phyloP scores from a whole-genome alignment of 768 basidiomycete genomes.

The Tubosaeta brunneosetosa region DNA sequence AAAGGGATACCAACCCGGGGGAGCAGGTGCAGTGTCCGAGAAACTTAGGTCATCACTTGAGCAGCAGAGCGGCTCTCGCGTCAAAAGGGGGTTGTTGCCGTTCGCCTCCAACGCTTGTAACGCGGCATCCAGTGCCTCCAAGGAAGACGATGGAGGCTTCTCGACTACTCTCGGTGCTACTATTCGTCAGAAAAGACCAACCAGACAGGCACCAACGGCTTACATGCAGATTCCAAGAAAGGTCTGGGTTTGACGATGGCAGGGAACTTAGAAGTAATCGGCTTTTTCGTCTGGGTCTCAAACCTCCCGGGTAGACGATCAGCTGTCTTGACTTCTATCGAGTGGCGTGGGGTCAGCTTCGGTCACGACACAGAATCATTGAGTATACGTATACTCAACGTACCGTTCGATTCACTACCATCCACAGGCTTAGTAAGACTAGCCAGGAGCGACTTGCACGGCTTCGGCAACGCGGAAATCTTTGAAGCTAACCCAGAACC shows the following conservation, averaged over 20 bases:
- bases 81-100: constrained; percentile 3
- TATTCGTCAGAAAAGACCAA: constrained; percentile 5
- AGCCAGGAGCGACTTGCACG: constrained; percentile 12
- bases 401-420: constrained; percentile 4
- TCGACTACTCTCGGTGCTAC: background rate
- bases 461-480: background rate
- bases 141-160: constrained; percentile 11
- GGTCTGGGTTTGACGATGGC: background rate
- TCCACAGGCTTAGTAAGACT: background rate
- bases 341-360: background rate
- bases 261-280: background rate
- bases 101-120: constrained; percentile 4
- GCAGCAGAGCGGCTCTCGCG: background rate
- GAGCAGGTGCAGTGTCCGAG: background rate
- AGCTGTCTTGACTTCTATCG: constrained; percentile 8
- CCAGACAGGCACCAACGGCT: background rate
- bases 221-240: constrained; percentile 3
- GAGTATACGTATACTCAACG: too few relatives aligned
- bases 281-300: constrained; percentile 3
- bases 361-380: background rate
- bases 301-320: constrained; percentile 11
- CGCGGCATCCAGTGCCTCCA: constrained; percentile 12
- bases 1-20: background rate
- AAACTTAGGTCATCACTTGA: background rate
- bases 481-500: constrained; percentile 4